Percentiles rank a stretch among this genome's conserved stretches.
Evolutionary conservation across 208 protist genomes (phyloP).

Genomic region (Angomonas deanei): DNA sequence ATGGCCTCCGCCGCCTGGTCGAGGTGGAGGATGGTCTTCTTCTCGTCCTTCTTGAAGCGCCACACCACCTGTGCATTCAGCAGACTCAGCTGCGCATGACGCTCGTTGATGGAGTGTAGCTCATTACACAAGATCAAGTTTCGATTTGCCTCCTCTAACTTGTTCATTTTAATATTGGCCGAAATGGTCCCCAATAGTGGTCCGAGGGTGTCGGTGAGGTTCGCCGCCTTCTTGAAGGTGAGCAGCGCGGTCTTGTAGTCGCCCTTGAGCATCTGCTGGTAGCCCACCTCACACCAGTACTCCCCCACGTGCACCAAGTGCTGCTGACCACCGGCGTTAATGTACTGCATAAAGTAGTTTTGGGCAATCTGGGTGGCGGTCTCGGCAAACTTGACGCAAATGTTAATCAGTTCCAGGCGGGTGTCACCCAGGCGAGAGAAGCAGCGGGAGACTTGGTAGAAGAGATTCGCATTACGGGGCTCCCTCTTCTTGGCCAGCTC

Average conservation of each 20-base stretch:
- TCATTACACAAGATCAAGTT: slow-evolving; percentile 87
- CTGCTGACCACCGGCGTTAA: slow-evolving; percentile 28
- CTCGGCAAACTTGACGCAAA: not conserved
- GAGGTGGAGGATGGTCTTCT: slow-evolving; percentile 48
- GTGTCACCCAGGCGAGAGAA: slow-evolving; percentile 64
- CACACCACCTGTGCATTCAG: slow-evolving; percentile 81
- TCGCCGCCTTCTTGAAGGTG: slow-evolving; percentile 68
- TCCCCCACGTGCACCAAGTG: slow-evolving; percentile 68
- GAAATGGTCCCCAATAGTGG: slow-evolving; percentile 71
- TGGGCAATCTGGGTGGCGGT: not conserved
- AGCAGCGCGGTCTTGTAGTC: slow-evolving; percentile 67
- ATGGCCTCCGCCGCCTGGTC: slow-evolving; percentile 80
- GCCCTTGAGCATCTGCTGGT: slow-evolving; percentile 65
- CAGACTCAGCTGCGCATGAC: slow-evolving; percentile 69
- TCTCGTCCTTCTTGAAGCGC: slow-evolving; percentile 56
- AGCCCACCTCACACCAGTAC: slow-evolving; percentile 78
- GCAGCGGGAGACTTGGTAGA: slow-evolving; percentile 55
- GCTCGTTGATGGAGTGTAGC: slow-evolving; percentile 69
- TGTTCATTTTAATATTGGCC: slow-evolving; percentile 60
- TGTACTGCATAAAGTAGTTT: slow-evolving; percentile 31
- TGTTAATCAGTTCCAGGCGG: slow-evolving; percentile 29
- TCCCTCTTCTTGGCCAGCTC: slow-evolving; percentile 59
- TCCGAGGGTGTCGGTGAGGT: slow-evolving; percentile 66
- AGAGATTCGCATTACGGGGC: slow-evolving; percentile 74
- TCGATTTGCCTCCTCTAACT: slow-evolving; percentile 74